Evolutionary conservation across 2,329 filamentous ascomycete genomes (phyloP).

Genomic region (Penicillium sclerotiorum): DNA sequence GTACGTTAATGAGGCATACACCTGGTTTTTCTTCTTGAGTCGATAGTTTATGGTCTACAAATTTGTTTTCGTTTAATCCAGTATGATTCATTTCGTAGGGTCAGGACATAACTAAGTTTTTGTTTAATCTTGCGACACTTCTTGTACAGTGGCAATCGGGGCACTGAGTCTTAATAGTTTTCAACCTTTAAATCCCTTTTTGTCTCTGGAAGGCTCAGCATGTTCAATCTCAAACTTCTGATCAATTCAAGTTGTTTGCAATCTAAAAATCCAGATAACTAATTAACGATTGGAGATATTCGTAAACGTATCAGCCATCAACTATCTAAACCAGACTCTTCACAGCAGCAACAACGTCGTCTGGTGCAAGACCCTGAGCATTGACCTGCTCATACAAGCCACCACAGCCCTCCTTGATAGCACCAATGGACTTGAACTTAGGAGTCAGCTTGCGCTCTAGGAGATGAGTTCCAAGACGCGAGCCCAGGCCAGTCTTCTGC

Average conservation of each 20-base stretch:
- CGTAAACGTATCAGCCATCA: too few relatives aligned
- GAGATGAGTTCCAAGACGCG: constrained; percentile 39
- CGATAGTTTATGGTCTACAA: constrained; percentile 19
- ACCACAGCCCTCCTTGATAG: constrained; percentile 42
- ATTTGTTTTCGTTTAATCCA: constrained; percentile 11
- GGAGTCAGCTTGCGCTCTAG: constrained; percentile 41
- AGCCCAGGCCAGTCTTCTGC: constrained; percentile 45
- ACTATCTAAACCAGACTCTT: constrained; percentile 24
- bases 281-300: too few relatives aligned
- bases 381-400: constrained; percentile 44
- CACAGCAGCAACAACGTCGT: constrained; percentile 36
- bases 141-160: too few relatives aligned
- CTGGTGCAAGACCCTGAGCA: constrained; percentile 39
- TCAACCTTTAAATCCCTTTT: too few relatives aligned
- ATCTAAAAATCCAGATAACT: too few relatives aligned
- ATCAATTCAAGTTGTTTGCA: too few relatives aligned
- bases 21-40: constrained; percentile 15
- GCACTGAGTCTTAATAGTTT: too few relatives aligned
- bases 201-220: too few relatives aligned
- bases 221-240: too few relatives aligned
- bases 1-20: constrained; percentile 24
- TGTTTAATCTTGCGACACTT: too few relatives aligned
- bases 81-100: too few relatives aligned
- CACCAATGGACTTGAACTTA: constrained; percentile 41
- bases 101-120: too few relatives aligned